A percentile compares a stretch with the other conserved stretches of the same genome.
These are phyloP conservation scores for Kickxella alabastrina DNA, from an alignment of 192 early-diverging fungal species.

Conservation along the genomic window DNA sequence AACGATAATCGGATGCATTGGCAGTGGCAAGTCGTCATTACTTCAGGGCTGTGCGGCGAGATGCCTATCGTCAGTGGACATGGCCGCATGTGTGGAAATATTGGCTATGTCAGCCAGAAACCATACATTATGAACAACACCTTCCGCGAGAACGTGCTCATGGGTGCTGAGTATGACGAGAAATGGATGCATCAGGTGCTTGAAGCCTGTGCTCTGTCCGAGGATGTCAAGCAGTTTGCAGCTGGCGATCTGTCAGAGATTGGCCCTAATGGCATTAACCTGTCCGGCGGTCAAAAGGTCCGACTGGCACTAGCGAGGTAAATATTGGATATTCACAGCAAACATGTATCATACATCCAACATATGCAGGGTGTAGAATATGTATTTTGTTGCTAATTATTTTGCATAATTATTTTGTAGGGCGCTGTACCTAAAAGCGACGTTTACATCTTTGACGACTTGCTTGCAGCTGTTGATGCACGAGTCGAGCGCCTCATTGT, in stretches of 20 bases:
- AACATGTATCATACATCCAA: too few species aligned
- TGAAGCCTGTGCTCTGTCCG: constrained; percentile 21
- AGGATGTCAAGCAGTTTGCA: constrained; percentile 21
- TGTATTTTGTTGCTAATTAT: too few species aligned
- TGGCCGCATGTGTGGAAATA: constrained; percentile 63
- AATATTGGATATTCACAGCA: too few species aligned
- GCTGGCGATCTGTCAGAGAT: constrained; percentile 51
- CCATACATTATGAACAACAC: constrained; percentile 41
- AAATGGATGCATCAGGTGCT: constrained; percentile 16
- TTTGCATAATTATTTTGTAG: constrained; percentile 17
- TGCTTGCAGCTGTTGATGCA: constrained; percentile 64
- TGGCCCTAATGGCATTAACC: constrained; percentile 54
- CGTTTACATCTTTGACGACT: constrained; percentile 66
- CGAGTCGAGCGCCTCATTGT: constrained; percentile 57
- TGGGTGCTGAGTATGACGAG: constrained; percentile 37
- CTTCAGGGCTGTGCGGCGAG: constrained; percentile 72
- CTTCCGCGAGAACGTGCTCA: constrained; percentile 48
- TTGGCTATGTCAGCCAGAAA: constrained; percentile 45
- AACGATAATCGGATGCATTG: constrained; percentile 81
- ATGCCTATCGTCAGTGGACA: constrained; percentile 70
- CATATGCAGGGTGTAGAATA: too few species aligned
- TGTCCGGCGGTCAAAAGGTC: constrained; percentile 63
- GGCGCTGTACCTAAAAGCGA: constrained; percentile 59
- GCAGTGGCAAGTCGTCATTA: constrained; percentile 68
- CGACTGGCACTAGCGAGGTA: constrained; percentile 62